Percentiles rank a stretch among this genome's conserved stretches.
Evolutionary conservation across 306 rosid genomes (phyloP).

Genomic region (Echinosophora koreensis): DNA sequence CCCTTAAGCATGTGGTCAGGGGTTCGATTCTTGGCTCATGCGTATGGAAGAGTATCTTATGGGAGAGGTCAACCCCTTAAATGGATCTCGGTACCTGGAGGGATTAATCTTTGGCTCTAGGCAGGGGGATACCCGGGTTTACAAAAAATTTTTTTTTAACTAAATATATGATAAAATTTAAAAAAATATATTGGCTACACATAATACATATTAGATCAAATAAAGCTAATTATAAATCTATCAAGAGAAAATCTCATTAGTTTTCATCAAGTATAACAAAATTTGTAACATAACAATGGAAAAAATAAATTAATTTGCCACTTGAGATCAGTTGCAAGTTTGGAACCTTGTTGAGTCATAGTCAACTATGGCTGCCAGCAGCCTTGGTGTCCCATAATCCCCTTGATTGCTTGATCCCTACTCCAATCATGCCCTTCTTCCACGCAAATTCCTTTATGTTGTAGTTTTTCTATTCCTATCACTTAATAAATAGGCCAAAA

Average conservation of each 20-base stretch:
- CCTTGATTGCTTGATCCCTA: too few species aligned
- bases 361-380: neutral
- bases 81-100: too few species aligned
- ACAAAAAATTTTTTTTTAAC: too few species aligned
- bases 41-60: too few species aligned
- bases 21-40: too few species aligned
- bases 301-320: neutral
- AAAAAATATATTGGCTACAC: neutral
- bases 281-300: neutral
- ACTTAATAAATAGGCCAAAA: constrained; percentile 24
- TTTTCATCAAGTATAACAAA: too few species aligned
- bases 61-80: too few species aligned
- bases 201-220: too few species aligned
- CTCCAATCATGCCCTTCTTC: neutral
- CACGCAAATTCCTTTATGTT: neutral
- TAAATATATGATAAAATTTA: neutral
- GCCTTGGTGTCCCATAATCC: neutral
- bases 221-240: neutral
- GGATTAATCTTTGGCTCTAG: too few species aligned
- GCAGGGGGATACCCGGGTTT: too few species aligned
- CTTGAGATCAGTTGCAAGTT: neutral
- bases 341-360: neutral
- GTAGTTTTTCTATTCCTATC: neutral
- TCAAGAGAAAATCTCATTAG: neutral
- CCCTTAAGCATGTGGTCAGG: too few species aligned